phyloP scores from a whole-genome alignment of 1,284 basidiomycete species.

The Puccinia triticina region DNA sequence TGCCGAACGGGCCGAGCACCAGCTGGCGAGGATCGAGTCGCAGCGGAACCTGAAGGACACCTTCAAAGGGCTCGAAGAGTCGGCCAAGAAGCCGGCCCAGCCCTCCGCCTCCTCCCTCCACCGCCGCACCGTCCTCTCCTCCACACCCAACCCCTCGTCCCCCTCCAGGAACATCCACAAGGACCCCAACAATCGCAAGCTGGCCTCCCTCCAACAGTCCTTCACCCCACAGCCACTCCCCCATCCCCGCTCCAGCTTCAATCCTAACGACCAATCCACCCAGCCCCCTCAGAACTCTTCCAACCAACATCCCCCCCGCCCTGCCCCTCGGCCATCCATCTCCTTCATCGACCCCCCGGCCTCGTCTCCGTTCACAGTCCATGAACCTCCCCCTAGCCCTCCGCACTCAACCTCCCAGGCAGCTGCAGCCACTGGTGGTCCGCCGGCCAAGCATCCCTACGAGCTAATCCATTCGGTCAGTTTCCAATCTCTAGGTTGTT shows the following conservation, averaged over 20 bases:
- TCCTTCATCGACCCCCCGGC: background rate
- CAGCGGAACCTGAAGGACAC: constrained; percentile 13
- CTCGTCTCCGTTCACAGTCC: background rate
- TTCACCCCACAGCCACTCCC: background rate
- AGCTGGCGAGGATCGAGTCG: background rate
- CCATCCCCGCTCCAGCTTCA: background rate
- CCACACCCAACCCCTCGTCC: background rate
- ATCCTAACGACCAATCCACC: constrained; percentile 1
- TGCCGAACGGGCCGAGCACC: constrained; percentile 29
- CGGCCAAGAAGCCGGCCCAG: background rate
- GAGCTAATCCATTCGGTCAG: background rate
- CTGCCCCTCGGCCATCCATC: background rate
- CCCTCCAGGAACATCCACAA: background rate
- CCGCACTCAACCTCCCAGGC: background rate
- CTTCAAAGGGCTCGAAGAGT: constrained; percentile 32
- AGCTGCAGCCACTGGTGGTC: no score
- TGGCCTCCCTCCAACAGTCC: background rate
- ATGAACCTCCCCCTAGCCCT: background rate
- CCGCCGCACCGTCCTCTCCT: background rate
- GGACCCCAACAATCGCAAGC: background rate
- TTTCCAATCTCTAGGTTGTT: no score
- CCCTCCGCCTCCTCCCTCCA: background rate
- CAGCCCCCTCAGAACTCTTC: background rate
- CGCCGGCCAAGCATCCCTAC: background rate
- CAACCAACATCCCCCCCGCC: background rate